A percentile compares a stretch with the other conserved stretches of the same genome.
Evolutionary conservation across 345 rosid genomes (phyloP).

Genomic region (Salix caprea): DNA sequence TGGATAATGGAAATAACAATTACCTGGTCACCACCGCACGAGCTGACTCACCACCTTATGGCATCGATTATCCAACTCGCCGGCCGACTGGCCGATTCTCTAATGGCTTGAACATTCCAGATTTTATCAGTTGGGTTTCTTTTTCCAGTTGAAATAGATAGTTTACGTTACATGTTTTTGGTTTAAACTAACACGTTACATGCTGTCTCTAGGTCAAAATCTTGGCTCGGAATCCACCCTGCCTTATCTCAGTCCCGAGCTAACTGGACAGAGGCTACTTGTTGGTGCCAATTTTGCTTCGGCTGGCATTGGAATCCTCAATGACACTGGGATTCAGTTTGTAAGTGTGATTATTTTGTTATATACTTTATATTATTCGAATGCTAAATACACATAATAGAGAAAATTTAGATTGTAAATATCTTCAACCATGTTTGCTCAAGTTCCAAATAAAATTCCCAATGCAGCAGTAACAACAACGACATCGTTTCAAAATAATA

Average conservation of each 20-base stretch:
- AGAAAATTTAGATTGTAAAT: no score
- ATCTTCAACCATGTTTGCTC: no score
- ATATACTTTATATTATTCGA: no score
- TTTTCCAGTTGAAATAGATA: no score
- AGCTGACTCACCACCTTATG: constrained; percentile 19
- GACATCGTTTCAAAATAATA: no score
- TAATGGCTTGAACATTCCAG: constrained; percentile 21
- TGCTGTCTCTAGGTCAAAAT: constrained; percentile 9
- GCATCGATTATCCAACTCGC: constrained; percentile 23
- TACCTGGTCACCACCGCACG: constrained; percentile 18
- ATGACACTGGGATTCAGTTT: constrained; percentile 31
- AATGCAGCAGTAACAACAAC: no score
- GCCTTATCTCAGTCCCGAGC: constrained; percentile 27
- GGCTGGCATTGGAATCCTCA: constrained; percentile 33
- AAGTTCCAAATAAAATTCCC: no score
- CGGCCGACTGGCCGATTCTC: constrained; percentile 28
- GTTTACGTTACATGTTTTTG: not conserved
- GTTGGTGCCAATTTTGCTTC: constrained; percentile 34
- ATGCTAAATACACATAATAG: no score
- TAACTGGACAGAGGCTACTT: constrained; percentile 14
- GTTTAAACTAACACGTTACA: not conserved
- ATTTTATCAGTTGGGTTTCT: constrained; percentile 11
- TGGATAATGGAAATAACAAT: constrained; percentile 27
- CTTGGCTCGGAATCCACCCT: constrained; percentile 15
- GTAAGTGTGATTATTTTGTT: constrained; percentile 2